Conservation (phyloP, 2,329 filamentous ascomycete species). For the Zarea fungicola region DNA sequence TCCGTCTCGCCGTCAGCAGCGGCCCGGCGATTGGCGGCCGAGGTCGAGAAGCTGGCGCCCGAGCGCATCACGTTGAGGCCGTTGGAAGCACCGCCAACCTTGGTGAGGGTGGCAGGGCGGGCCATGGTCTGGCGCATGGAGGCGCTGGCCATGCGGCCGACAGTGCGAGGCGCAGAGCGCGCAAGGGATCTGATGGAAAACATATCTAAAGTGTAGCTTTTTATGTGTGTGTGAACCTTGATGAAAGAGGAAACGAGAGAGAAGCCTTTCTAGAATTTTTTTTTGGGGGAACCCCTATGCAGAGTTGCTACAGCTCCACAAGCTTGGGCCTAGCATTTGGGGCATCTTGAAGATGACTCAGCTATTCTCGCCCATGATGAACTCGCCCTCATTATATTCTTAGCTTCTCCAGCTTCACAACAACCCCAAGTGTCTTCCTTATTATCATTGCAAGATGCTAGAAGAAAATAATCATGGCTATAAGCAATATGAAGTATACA, state of each 20-base stretch:
- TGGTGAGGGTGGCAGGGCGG: conserved; percentile 36
- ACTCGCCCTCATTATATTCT: no score
- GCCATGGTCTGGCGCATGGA: conserved; percentile 45
- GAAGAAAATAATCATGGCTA: no score
- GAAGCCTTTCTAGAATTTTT: conserved; percentile 1
- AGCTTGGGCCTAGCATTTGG: conserved; percentile 2
- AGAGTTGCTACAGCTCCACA: conserved; percentile 1
- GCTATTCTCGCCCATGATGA: no score
- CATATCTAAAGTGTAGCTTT: conserved; percentile 41
- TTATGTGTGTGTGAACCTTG: neutral
- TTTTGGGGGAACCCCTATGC: conserved; percentile 1
- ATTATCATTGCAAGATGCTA: no score
- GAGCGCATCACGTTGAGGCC: conserved; percentile 22
- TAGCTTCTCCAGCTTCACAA: no score
- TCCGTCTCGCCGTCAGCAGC: conserved; percentile 51
- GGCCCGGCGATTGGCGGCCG: conserved; percentile 35
- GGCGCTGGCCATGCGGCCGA: conserved; percentile 52
- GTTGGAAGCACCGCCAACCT: conserved; percentile 23
- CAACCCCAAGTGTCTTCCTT: no score
- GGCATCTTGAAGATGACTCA: conserved; percentile 9
- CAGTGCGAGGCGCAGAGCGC: conserved; percentile 61
- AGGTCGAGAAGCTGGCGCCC: conserved; percentile 45
- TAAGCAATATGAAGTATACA: no score
- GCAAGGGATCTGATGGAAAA: conserved; percentile 61
- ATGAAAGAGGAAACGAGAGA: neutral